phyloP scores from a whole-genome alignment of 2,329 filamentous ascomycete genomes.

The Hypomyces perniciosus region DNA sequence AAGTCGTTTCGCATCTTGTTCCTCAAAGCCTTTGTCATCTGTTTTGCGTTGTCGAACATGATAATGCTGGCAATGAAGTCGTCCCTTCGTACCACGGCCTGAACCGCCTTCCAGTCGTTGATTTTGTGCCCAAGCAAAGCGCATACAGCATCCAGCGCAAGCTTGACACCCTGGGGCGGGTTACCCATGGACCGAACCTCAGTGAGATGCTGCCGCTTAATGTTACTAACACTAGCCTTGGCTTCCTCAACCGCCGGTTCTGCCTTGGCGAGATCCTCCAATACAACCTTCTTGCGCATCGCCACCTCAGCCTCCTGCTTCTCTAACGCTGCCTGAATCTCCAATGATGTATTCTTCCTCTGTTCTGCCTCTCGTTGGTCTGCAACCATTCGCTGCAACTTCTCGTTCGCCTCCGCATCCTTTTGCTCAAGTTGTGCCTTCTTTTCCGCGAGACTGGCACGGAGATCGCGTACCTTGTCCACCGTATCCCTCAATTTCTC shows the following conservation, averaged over 20 bases:
- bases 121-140: slow-evolving; percentile 87
- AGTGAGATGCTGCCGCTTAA: slow-evolving; percentile 93
- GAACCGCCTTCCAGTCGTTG: slow-evolving; percentile 85
- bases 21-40: slow-evolving; percentile 81
- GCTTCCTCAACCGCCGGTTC: slow-evolving; percentile 91
- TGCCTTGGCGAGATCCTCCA: slow-evolving; percentile 80
- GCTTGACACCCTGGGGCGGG: slow-evolving; percentile 81
- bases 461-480: slow-evolving; percentile 90
- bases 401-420: slow-evolving; percentile 92
- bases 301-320: slow-evolving; percentile 87
- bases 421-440: slow-evolving; percentile 90
- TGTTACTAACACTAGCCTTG: slow-evolving; percentile 94
- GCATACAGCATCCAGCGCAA: slow-evolving; percentile 94
- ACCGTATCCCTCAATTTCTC: slow-evolving; percentile 97
- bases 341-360: slow-evolving; percentile 77
- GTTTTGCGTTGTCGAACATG: slow-evolving; percentile 89
- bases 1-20: slow-evolving; percentile 90
- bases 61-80: slow-evolving; percentile 98
- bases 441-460: slow-evolving; percentile 87
- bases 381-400: slow-evolving; percentile 92
- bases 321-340: slow-evolving; percentile 82
- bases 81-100: slow-evolving; percentile 80
- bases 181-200: slow-evolving; percentile 97
- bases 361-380: slow-evolving; percentile 94
- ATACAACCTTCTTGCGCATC: slow-evolving; percentile 72